Base-by-base conservation (phyloP, 495 filamentous ascomycete species). In the Penicillium egyptiacum region DNA sequence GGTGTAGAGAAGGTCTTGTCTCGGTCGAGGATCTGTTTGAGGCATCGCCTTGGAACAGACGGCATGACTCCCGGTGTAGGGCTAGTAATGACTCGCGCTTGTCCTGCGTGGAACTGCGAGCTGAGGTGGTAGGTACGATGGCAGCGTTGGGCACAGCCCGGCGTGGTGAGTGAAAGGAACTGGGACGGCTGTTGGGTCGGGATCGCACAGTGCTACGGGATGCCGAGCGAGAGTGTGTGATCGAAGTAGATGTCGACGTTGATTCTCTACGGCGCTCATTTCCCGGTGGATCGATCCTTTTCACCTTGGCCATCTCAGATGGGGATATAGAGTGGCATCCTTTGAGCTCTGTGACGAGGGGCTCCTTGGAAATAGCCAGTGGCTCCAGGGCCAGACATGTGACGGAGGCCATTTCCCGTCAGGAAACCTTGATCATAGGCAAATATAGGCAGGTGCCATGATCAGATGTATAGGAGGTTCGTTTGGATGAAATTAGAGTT, bases 1-100 rank as follows among this genome's bases (percentile, higher is more conserved):
- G 50, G 7, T 56, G 39, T 2, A 58, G 33, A 10, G 48, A 22
- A 4, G 55, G 48, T 19, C 50, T 55, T 5, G 20, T 40, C 37
- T 66, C 56, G 14, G 16, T 20, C 6, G 37, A 52, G 3, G 50
- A 26, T 31, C 50, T 53, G 25, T 30, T 23, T 17, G 30, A 22
- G 3, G 28, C 53, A 5, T 56, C 55, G 8, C 74, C 70, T 47
- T 78, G 72, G 44, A 79, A 79, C 2, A 79, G 61, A 23, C 76
- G 75, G 52, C 75, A 78, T 41, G 75, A 77, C 28, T 79, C 74
- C 14, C 76, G 72, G 46, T 79, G 76, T n/a, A 78, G 52, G 2
- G 74, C 75, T 11, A 79, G 37, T 2, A 79, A 64, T 16, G 70
- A 68, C 56, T 78, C 72, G 9, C 74, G 69, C 40, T 58, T 58